phyloP scores from a whole-genome alignment of 768 basidiomycete genomes.

The Lactarius hatsudake region DNA sequence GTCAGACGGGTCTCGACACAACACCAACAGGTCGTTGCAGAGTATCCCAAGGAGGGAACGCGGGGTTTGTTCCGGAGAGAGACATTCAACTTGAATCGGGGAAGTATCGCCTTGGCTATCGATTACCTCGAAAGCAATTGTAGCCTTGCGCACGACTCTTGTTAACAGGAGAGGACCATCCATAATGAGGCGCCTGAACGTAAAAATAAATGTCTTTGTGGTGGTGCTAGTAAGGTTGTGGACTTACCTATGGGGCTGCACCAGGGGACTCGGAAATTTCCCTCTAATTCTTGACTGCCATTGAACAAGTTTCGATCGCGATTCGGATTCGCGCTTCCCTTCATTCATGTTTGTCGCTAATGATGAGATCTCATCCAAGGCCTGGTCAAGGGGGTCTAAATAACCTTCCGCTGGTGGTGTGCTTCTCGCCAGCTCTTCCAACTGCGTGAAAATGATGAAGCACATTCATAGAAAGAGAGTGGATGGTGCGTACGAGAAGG shows the following conservation, averaged over 20 bases:
- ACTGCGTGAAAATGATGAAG: conserved; percentile 38
- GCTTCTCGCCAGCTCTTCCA: conserved; percentile 82
- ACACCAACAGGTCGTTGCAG: conserved; percentile 90
- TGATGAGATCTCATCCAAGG: conserved; percentile 81
- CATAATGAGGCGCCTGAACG: conserved; percentile 80
- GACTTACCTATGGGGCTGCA: conserved; percentile 90
- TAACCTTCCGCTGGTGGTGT: conserved; percentile 79
- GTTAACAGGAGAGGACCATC: conserved; percentile 84
- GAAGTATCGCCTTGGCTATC: conserved; percentile 74
- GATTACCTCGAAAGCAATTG: conserved; percentile 76
- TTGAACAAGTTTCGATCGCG: conserved; percentile 82
- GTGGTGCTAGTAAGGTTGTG: background rate
- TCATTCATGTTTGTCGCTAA: conserved; percentile 97
- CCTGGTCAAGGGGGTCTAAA: conserved; percentile 79
- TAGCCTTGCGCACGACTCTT: conserved; percentile 85
- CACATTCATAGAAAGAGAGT: background rate
- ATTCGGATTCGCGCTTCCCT: conserved; percentile 94
- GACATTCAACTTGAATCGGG: conserved; percentile 85
- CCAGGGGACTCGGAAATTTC: conserved; percentile 93
- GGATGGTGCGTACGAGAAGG: conserved; percentile 63
- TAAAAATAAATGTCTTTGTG: conserved; percentile 6
- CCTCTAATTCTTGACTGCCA: conserved; percentile 89
- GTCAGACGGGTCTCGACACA: conserved; percentile 83
- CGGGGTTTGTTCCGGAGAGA: conserved; percentile 83
- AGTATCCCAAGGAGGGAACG: conserved; percentile 76